Evolutionary conservation across 768 basidiomycete species (phyloP).

Genomic region (Amanita muscaria): DNA sequence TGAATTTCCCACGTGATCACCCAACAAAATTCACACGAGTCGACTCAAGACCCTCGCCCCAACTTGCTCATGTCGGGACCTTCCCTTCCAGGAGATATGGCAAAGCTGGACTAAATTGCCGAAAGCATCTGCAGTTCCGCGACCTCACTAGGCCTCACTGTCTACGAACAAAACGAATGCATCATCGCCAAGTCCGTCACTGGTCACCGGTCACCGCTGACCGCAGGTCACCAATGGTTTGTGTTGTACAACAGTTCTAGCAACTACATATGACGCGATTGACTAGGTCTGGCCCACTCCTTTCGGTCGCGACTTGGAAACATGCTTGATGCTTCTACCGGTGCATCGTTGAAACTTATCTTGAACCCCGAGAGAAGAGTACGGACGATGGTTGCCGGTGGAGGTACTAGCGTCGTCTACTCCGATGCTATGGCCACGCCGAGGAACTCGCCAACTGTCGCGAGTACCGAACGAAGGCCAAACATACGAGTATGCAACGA

Average conservation of each 20-base stretch:
- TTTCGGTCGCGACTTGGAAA: slow-evolving; percentile 95
- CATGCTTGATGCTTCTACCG: slow-evolving; percentile 93
- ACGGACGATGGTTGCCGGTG: slow-evolving; percentile 99
- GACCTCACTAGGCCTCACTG: slow-evolving; percentile 81
- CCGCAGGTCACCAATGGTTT: slow-evolving; percentile 93
- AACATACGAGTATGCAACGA: slow-evolving; percentile 99
- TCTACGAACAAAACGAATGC: slow-evolving; percentile 46
- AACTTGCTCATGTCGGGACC: slow-evolving; percentile 61
- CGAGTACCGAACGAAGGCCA: slow-evolving; percentile 96
- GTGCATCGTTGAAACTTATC: slow-evolving; percentile 96
- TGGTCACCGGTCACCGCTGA: slow-evolving; percentile 66
- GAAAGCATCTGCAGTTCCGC: slow-evolving; percentile 98
- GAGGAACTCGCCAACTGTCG: slow-evolving; percentile 99
- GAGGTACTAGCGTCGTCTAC: slow-evolving; percentile 67
- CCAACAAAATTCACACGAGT: too few species aligned
- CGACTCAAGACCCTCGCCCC: slow-evolving; percentile 85
- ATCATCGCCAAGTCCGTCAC: slow-evolving; percentile 33
- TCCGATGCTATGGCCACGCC: slow-evolving; percentile 88
- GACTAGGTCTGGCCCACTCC: slow-evolving; percentile 79
- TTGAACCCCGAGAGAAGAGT: slow-evolving; percentile 90
- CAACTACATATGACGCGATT: not conserved
- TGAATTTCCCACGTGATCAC: too few species aligned
- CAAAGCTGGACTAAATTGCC: slow-evolving; percentile 98
- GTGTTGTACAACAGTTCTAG: slow-evolving; percentile 13
- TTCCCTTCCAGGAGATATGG: slow-evolving; percentile 84